phyloP scores from a whole-genome alignment of 257 asterid species.

The Petunia axillaris region DNA sequence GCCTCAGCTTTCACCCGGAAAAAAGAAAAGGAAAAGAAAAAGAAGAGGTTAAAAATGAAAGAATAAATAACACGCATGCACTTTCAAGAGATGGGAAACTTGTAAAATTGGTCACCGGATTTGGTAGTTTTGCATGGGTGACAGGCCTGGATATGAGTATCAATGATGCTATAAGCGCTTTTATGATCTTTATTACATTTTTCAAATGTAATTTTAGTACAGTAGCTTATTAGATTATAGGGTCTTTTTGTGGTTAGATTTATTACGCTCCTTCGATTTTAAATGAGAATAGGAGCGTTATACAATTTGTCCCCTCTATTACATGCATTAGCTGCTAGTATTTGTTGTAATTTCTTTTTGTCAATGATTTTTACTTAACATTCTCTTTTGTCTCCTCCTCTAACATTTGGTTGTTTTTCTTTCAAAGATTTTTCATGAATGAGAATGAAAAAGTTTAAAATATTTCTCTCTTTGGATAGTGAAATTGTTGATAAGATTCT shows the following conservation, averaged over 20 bases:
- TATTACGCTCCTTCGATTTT: background rate
- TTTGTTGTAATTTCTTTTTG: background rate
- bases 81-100: background rate
- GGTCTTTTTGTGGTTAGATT: background rate
- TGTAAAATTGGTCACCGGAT: background rate
- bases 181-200: background rate
- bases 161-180: background rate
- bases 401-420: background rate
- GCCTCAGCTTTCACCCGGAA: background rate
- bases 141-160: background rate
- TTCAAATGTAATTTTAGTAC: background rate
- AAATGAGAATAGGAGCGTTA: background rate
- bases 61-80: background rate
- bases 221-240: background rate
- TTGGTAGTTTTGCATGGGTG: background rate
- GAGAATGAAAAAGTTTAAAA: background rate
- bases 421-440: background rate
- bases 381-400: background rate
- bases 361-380: background rate
- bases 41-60: background rate
- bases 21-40: background rate
- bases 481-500: background rate
- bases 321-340: background rate
- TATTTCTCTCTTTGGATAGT: slow-evolving; percentile 8
- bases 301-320: background rate